Base-by-base conservation (phyloP, 768 basidiomycete species). In the Basidioascus undulatus region DNA sequence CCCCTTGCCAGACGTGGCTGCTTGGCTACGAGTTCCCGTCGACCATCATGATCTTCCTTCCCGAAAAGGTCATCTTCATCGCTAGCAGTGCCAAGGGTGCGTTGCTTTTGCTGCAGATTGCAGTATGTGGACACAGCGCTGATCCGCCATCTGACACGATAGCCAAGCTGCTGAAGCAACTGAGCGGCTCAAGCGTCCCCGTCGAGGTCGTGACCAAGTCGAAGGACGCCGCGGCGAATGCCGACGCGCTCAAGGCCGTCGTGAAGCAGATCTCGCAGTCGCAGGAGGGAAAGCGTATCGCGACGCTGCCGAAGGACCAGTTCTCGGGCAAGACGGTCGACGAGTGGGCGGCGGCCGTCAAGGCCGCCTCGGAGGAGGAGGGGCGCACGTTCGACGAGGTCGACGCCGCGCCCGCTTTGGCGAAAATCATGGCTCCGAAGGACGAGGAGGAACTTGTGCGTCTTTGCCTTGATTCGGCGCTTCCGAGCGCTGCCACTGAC, bases 1-100 rank as follows among this genome's bases (percentile, higher is more conserved):
- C 16, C 21, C 36, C 30, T 42, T 20, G 48, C 20, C 49, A 92
- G 89, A 87, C 86, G 54, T 92, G 86, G 81, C 65, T 98, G 15
- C 68, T 96, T 30, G 89, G 87, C 12, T 96, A 86, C 58, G 89
- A 98, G 59, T 96, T 96, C 54, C 92, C 89, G 3, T 83, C 84
- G 0, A 94, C 89, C 0, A 64, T 94, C 23, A 67, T 87, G 43
- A 62, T 94, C 16, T 78, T 96, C 51, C 68, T 74, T 43, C 76
- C 76, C 51, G 64, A 74, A 40, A 77, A 70, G 52, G 60, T 96
- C 16, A 63, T 64, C 26, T 75, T 94, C 31, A 61, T 92, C 21
- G 86, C 81, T 47, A 87, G 83, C 19, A 68, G 78, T 1, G 79
- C 75, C 16, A 89, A 94, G 70, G 79, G 86, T 83, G 45, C 28